Percentiles rank a stretch among this genome's conserved stretches.
Conservation (phyloP, 1,139 yeast genomes). For the Casaregolazyma lundiana region DNA sequence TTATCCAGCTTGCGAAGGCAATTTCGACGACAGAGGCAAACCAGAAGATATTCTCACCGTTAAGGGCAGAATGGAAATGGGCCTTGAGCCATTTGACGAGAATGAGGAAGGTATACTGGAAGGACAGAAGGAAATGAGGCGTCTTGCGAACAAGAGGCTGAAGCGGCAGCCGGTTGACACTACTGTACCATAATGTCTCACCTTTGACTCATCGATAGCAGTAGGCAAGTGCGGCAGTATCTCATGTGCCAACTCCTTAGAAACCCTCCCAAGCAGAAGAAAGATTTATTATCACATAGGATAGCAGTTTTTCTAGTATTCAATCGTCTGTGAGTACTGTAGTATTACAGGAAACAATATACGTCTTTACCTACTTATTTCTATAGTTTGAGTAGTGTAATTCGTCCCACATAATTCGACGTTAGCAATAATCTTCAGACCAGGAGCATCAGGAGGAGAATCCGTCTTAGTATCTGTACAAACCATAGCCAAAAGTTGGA, state of each 20-base stretch:
- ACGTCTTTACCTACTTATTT: too few relatives aligned
- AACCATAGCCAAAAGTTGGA: too few relatives aligned
- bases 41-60: slow-evolving; percentile 14
- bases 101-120: not conserved
- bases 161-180: slow-evolving; percentile 47
- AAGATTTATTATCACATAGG: too few relatives aligned
- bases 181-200: slow-evolving; percentile 72
- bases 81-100: slow-evolving; percentile 6
- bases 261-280: slow-evolving; percentile 99
- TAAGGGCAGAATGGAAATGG: slow-evolving; percentile 8
- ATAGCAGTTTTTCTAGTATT: too few relatives aligned
- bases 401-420: too few relatives aligned
- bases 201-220: slow-evolving; percentile 65
- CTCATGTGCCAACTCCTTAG: slow-evolving; percentile 91
- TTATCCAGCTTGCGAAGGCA: slow-evolving; percentile 22
- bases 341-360: too few relatives aligned
- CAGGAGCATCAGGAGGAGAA: too few relatives aligned
- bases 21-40: slow-evolving; percentile 14
- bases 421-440: too few relatives aligned
- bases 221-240: slow-evolving; percentile 95
- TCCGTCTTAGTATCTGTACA: too few relatives aligned
- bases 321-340: too few relatives aligned
- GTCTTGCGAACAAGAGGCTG: slow-evolving; percentile 2
- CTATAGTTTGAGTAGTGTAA: too few relatives aligned
- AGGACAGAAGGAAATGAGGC: slow-evolving; percentile 2